Base-by-base conservation (phyloP, 2,329 filamentous ascomycete genomes). In the Bipolaris bicolor region DNA sequence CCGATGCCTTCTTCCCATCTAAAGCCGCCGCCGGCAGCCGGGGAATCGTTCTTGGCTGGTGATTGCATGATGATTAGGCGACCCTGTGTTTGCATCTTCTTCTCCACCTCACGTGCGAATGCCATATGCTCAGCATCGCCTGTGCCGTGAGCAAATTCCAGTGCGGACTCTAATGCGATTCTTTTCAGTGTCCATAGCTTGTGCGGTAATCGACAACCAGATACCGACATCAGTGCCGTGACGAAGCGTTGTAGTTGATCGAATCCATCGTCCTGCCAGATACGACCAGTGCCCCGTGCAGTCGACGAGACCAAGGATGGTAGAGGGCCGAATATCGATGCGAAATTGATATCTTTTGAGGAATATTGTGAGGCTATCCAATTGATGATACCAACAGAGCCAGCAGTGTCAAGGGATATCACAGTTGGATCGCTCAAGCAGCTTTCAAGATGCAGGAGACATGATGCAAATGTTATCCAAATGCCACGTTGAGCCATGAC, bases 1-100 rank as follows among this genome's bases (percentile, higher is more conserved):
- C 77, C 77, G 34, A 81, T 75, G 9, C 77, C 78, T 46, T 79
- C 78, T 62, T 81, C 79, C 77, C 78, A 80, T 20, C 73, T 68
- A 51, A 77, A 77, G 3, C 73, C 74, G 13, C 68, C 67, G 26
- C 58, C 54, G n/a, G 40, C 55, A 5, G 67, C 60, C 3, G 70
- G 71, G 1, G 71, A 69, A 18, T 67, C 67, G 13, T 65, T 63
- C 44, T 72, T 75, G 1, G 65, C 62, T 9, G 73, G 73, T 10
- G 70, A 71, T 6, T 64, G 63, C 29, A 64, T 57, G 1, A 71
- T 64, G 13, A 71, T 47, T 1, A 75, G 57, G 11, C 65, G 65
- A 5, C 72, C 74, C 18, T 67, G 63, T 4, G 53, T 62, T 18
- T 64, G 65, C 65, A 78, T 65, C n/a, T 61, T 68, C 41, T 63